phyloP scores from a whole-genome alignment of 2,329 filamentous ascomycete genomes.

The Simplicillium sp. region DNA sequence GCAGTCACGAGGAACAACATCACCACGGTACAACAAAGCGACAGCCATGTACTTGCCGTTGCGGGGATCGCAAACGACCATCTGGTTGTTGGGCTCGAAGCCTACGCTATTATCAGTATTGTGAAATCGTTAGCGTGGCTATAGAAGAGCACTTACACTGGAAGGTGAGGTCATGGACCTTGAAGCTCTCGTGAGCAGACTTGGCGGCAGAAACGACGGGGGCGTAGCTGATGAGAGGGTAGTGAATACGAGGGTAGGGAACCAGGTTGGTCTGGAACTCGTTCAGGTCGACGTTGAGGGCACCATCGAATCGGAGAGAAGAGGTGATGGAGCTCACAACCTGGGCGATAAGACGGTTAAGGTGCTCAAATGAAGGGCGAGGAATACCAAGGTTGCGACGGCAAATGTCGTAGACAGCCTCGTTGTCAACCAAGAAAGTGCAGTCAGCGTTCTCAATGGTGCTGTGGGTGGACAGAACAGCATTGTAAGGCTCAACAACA shows the following conservation, averaged over 20 bases:
- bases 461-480: slow-evolving; percentile 64
- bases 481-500: slow-evolving; percentile 67
- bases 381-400: slow-evolving; percentile 61
- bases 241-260: slow-evolving; percentile 65
- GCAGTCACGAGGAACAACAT: slow-evolving; percentile 62
- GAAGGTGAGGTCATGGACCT: slow-evolving; percentile 68
- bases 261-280: slow-evolving; percentile 73
- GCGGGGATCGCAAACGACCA: slow-evolving; percentile 66
- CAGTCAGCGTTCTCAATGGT: slow-evolving; percentile 72
- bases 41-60: slow-evolving; percentile 73
- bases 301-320: slow-evolving; percentile 62
- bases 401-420: slow-evolving; percentile 69
- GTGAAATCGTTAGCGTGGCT: not conserved
- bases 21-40: slow-evolving; percentile 61
- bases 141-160: slow-evolving; percentile 45
- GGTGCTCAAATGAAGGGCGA: slow-evolving; percentile 59
- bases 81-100: slow-evolving; percentile 72
- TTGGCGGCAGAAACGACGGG: slow-evolving; percentile 63
- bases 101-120: slow-evolving; percentile 33
- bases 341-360: slow-evolving; percentile 65
- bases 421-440: slow-evolving; percentile 68
- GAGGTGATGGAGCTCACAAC: slow-evolving; percentile 68
- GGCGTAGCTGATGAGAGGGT: slow-evolving; percentile 64
- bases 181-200: slow-evolving; percentile 81
- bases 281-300: slow-evolving; percentile 65